Evolutionary conservation across 768 basidiomycete genomes (phyloP).

Genomic region (Hericium coralloides): DNA sequence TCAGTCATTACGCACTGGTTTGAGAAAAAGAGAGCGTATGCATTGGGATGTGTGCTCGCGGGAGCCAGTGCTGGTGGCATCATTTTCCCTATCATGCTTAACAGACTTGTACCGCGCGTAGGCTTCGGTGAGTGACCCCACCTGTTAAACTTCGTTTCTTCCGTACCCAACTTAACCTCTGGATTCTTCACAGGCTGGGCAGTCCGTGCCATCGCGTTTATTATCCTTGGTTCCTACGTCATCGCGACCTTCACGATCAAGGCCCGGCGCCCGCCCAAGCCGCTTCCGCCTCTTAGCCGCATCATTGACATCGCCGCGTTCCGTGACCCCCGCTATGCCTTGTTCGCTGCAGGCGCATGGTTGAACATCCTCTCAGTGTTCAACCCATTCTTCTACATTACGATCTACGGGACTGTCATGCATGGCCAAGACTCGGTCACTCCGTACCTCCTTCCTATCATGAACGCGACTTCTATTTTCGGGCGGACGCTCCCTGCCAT

Average conservation of each 20-base stretch:
- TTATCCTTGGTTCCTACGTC: constrained; percentile 18
- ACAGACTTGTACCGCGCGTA: constrained; percentile 27
- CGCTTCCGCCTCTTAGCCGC: constrained; percentile 14
- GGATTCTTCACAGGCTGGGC: constrained; percentile 18
- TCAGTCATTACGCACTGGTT: constrained; percentile 29
- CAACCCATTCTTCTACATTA: constrained; percentile 28
- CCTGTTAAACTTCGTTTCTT: too few relatives aligned
- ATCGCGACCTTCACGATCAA: constrained; percentile 20
- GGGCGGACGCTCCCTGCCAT: constrained; percentile 22
- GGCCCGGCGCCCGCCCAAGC: constrained; percentile 18
- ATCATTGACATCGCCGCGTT: constrained; percentile 21
- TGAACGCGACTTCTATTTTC: constrained; percentile 22
- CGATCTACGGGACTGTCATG: constrained; percentile 19
- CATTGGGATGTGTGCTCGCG: constrained; percentile 27
- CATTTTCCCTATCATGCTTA: constrained; percentile 43
- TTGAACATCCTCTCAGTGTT: constrained; percentile 16
- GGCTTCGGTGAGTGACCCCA: constrained; percentile 13
- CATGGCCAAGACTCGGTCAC: constrained; percentile 16
- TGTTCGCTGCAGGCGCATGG: constrained; percentile 15
- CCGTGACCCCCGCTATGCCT: constrained; percentile 16
- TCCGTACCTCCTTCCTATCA: constrained; percentile 22
- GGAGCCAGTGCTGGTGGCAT: constrained; percentile 40
- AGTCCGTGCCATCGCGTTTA: constrained; percentile 21
- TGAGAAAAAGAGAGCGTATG: constrained; percentile 24
- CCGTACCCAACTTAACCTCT: neutral